Conservation (phyloP, 2,329 filamentous ascomycete genomes). For the Colletotrichum noveboracense region DNA sequence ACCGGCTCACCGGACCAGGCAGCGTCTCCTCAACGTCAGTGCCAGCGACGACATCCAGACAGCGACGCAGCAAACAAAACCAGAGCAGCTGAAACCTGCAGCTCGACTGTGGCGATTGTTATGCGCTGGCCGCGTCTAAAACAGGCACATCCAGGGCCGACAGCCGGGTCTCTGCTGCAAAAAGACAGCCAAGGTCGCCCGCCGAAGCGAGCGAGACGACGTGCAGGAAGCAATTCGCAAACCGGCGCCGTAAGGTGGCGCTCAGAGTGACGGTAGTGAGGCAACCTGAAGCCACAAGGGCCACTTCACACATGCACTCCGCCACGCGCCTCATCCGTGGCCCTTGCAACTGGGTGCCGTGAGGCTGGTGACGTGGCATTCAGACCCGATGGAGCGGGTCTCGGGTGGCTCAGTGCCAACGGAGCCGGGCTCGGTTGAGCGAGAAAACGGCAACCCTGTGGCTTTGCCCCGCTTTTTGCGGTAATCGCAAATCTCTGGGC, state of each 20-base stretch:
- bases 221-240: slow-evolving; percentile 12
- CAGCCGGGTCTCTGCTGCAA: not conserved
- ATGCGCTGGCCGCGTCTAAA: slow-evolving; percentile 23
- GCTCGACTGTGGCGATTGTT: slow-evolving; percentile 22
- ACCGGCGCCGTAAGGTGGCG: slow-evolving; percentile 10
- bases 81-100: slow-evolving; percentile 22
- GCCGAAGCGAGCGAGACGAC: slow-evolving; percentile 1
- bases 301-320: slow-evolving; percentile 17
- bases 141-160: not conserved
- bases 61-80: not conserved
- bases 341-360: not conserved
- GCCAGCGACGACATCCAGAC: not conserved
- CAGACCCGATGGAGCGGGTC: slow-evolving; percentile 1
- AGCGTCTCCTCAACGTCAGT: not conserved
- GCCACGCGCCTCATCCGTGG: slow-evolving; percentile 23
- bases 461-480: not conserved
- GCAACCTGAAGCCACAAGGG: slow-evolving; percentile 11
- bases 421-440: not conserved
- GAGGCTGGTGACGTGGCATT: slow-evolving; percentile 26
- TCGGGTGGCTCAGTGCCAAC: slow-evolving; percentile 12
- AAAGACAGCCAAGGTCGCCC: not conserved
- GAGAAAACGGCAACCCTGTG: not conserved
- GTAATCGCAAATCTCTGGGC: slow-evolving; percentile 18
- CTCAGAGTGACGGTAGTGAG: slow-evolving; percentile 5
- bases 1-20: not conserved